Evolutionary conservation across 2,329 filamentous ascomycete genomes (phyloP).

Genomic region (Phialophora verrucosa): DNA sequence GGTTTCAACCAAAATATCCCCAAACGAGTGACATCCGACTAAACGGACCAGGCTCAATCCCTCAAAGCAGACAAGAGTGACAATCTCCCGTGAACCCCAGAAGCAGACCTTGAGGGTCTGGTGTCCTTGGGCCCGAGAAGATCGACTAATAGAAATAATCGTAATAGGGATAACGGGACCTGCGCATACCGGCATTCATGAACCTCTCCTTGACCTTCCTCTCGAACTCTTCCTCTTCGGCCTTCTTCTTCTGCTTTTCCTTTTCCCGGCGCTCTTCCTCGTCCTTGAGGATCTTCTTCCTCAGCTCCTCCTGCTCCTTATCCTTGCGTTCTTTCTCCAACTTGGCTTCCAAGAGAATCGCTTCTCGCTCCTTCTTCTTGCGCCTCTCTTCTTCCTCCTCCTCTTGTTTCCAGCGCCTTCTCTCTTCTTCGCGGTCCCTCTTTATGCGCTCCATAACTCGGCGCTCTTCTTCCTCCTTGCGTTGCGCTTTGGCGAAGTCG

Average conservation of each 20-base stretch:
- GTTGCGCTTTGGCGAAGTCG: constrained; percentile 35
- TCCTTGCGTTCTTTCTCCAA: constrained; percentile 40
- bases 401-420: constrained; percentile 33
- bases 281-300: constrained; percentile 38
- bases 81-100: background rate
- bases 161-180: constrained; percentile 6
- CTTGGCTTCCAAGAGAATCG: constrained; percentile 35
- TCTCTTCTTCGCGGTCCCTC: constrained; percentile 39
- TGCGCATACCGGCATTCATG: constrained; percentile 36
- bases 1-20: background rate
- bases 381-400: constrained; percentile 38
- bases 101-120: background rate
- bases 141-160: constrained; percentile 17
- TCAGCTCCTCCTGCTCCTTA: constrained; percentile 40
- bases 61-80: background rate
- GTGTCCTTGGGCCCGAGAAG: background rate
- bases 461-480: constrained; percentile 53
- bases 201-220: constrained; percentile 49
- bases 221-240: constrained; percentile 57
- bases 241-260: constrained; percentile 56
- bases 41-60: background rate
- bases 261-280: constrained; percentile 51
- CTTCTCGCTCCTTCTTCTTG: constrained; percentile 44
- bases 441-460: constrained; percentile 53
- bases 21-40: constrained; percentile 5